Evolutionary conservation across 495 filamentous ascomycete species (phyloP).

Genomic region (Podospora anserina): DNA sequence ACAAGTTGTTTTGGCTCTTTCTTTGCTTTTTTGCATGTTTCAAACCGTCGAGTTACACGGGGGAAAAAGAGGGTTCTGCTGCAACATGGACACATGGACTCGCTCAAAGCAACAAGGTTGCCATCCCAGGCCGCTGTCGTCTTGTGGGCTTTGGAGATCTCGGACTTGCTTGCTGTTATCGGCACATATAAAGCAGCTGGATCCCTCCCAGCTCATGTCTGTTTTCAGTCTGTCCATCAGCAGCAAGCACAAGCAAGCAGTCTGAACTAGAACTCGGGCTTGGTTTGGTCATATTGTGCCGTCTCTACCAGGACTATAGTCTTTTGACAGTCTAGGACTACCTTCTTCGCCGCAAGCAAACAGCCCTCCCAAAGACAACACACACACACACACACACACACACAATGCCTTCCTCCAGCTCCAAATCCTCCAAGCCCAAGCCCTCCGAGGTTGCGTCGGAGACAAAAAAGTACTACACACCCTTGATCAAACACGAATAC

Average conservation of each 20-base stretch:
- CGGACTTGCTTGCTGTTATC: conserved; percentile 2
- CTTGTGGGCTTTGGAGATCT: background rate
- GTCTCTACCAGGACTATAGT: background rate
- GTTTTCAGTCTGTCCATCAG: background rate
- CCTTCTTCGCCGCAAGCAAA: background rate
- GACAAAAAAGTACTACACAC: conserved; percentile 62
- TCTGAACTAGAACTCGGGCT: background rate
- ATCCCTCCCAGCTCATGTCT: background rate
- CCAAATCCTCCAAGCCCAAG: conserved; percentile 54
- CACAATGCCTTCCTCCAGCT: conserved; percentile 51
- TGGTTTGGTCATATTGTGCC: background rate
- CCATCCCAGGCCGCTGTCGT: background rate
- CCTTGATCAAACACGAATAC: conserved; percentile 53
- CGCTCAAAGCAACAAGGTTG: background rate
- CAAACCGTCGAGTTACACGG: conserved; percentile 4
- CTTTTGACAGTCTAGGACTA: background rate
- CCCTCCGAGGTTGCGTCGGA: conserved; percentile 68
- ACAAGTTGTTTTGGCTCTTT: background rate
- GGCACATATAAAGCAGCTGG: conserved; percentile 17
- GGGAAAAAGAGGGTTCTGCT: background rate
- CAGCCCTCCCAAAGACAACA: too few relatives aligned
- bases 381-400: background rate
- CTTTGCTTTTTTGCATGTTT: conserved; percentile 3
- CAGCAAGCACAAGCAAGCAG: background rate
- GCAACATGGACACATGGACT: background rate